Evolutionary conservation across 202 grass and related monocot genomes (phyloP).

Genomic region (Dendrocalamus latiflorus): DNA sequence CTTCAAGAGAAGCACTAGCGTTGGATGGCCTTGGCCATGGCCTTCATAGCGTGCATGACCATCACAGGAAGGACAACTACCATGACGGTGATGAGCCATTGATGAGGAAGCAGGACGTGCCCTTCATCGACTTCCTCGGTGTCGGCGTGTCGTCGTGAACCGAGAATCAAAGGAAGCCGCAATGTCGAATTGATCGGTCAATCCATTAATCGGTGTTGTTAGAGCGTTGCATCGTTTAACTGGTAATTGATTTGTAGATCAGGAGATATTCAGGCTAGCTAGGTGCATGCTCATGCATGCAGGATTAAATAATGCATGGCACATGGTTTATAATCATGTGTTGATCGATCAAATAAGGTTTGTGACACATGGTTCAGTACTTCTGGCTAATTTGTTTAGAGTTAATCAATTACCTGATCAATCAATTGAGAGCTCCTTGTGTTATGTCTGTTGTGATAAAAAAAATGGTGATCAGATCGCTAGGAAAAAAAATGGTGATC

Average conservation of each 20-base stretch:
- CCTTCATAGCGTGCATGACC: background rate
- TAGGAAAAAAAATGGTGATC: background rate
- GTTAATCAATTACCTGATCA: background rate
- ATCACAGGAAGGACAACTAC: conserved; percentile 1
- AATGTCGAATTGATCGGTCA: background rate
- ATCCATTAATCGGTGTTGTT: conserved; percentile 19
- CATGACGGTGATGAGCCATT: background rate
- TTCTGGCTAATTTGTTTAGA: background rate
- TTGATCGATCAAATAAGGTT: conserved; percentile 31
- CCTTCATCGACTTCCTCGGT: conserved; percentile 85
- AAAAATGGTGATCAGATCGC: background rate
- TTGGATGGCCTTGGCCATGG: conserved; percentile 7
- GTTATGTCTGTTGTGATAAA: background rate
- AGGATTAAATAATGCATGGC: background rate
- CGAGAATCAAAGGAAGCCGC: background rate
- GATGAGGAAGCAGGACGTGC: conserved; percentile 40
- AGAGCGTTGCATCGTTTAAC: conserved; percentile 24
- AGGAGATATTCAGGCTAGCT: background rate
- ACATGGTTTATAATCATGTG: background rate
- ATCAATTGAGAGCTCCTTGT: background rate
- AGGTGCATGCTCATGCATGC: background rate
- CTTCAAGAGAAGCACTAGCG: background rate
- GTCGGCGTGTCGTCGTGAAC: conserved; percentile 56
- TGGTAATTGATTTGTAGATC: background rate
- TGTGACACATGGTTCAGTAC: background rate